Base-by-base conservation (phyloP, 139 green algal species). In the Tetratostichococcus sp. region DNA sequence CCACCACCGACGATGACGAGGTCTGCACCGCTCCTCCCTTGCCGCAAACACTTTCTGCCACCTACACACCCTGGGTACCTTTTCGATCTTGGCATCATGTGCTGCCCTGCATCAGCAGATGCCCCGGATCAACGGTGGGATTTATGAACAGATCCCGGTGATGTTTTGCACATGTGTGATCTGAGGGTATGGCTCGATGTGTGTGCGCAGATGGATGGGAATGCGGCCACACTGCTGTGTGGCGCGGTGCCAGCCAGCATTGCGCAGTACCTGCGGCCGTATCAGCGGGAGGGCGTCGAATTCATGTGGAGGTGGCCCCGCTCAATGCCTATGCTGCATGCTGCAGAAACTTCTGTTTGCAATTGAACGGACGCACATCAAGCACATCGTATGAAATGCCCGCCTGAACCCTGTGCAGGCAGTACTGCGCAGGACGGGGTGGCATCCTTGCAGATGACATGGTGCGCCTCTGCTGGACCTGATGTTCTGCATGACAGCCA, bases 391-490 rank as follows among this genome's bases (percentile, higher is more conserved):
- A n/a, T n/a, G n/a, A n/a, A n/a, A n/a, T n/a, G n/a, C n/a, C n/a
- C n/a, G n/a, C n/a, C n/a, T n/a, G n/a, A n/a, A n/a, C n/a, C n/a
- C 50, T 62, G 50, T 62, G 50, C 50, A 69, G 74, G 34, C 78
- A 90, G 68, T 91, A 86, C 66, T 66, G 69, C 0, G n/a, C 70
- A 4, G 71, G 72, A 25, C 71, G 43, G 16, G 86, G 86, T 1
- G 86, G 76, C 33, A 75, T 93, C n/a, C 76, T 93, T 11, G 89
- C 83, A 4, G 88, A 93, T 66, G 88, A 92, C 71, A 92, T 92
- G 88, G 88, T 50, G 39, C 39, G 39, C 39, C 8, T 50, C 39
- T 50, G 39, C 39, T 50, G 39, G 8, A 8, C 39, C 14, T 50
- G 14, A n/a, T n/a, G n/a, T n/a, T n/a, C n/a, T n/a, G n/a, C n/a